phyloP scores from a whole-genome alignment of 805 yeast species.

The Citeromyces matritensis region DNA sequence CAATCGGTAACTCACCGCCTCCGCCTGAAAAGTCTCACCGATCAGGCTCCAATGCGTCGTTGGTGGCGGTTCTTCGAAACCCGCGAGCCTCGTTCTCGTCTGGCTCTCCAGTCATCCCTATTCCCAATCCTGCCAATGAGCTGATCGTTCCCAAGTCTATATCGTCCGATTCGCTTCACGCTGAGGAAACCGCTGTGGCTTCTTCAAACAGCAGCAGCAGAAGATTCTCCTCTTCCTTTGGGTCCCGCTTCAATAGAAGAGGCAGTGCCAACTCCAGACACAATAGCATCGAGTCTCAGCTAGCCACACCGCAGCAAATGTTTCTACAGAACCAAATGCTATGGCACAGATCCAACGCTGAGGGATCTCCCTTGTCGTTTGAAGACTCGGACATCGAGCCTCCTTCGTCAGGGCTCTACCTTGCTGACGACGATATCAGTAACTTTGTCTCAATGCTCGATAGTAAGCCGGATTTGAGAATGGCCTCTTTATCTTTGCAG shows the following conservation, averaged over 20 bases:
- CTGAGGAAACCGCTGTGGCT: constrained; percentile 2
- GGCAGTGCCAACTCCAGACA: constrained; percentile 11
- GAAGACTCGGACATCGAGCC: constrained; percentile 8
- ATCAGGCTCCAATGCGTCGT: constrained; percentile 35
- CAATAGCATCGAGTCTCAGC: constrained; percentile 10
- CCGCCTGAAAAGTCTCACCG: constrained; percentile 8
- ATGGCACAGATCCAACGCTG: constrained; percentile 5
- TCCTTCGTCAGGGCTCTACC: constrained; percentile 9
- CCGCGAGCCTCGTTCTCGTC: constrained; percentile 5
- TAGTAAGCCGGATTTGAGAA: constrained; percentile 18
- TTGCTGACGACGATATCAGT: constrained; percentile 8
- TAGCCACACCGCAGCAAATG: constrained; percentile 3
- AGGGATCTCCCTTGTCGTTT: constrained; percentile 9
- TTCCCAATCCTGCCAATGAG: not conserved
- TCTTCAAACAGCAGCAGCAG: constrained; percentile 26
- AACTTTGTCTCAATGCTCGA: constrained; percentile 18
- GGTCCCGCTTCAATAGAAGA: constrained; percentile 25
- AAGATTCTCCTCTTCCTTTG: constrained; percentile 59
- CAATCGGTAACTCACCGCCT: constrained; percentile 2
- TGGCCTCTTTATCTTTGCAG: constrained; percentile 11
- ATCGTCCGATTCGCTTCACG: not conserved
- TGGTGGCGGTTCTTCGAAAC: constrained; percentile 35
- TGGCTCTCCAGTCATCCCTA: not conserved
- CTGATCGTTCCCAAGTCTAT: not conserved
- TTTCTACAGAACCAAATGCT: not conserved